Evolutionary conservation across 208 protist species (phyloP), one percentile per base, ranked within the genome.

Genomic region (Acanthamoeba triangularis): DNA sequence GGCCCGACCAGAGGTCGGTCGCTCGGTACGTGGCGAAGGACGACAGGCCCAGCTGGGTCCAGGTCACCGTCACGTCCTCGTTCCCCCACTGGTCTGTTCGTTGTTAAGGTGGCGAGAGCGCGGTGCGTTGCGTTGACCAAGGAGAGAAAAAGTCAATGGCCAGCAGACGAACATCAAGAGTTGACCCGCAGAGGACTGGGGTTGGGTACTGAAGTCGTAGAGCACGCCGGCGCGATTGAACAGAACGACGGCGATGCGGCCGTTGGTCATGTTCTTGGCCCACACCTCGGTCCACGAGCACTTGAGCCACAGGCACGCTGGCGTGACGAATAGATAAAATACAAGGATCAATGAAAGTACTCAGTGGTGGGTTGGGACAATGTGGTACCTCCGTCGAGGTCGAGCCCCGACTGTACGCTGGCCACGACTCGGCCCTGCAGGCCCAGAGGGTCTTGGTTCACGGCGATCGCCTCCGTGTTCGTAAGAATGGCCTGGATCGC

Each of bases 381-480:
- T 1, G 41, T 47, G 41, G 20, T 59, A 59, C 54, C 54, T 23
- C 54, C 54, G 20, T 59, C 54, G 16, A 59, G 1, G 54, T 59
- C 54, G 20, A 59, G 54, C 2, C 54, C 54, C 0, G 54, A 59
- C 54, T 59, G 54, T 14, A 59, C 54, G 20, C 16, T 59, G 54
- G 54, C 54, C 4, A 90, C 25, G 41, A 87, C 44, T 23, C 33
- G n/a, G 61, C 95, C 95, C 67, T 95, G 84, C 28, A 92, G 82
- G 41, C 96, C 96, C 1, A 97, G n/a, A 59, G 96, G 72, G 54
- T 97, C 96, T 94, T 97, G 96, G n/a, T 97, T 63, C 6, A 97
- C 94, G 28, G 28, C 33, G 35, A 97, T 97, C 20, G 95, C 72
- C 7, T 96, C 94, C 0, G 7, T 0, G 65, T 97, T 97, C 6